Percentiles rank a stretch among this genome's conserved stretches.
Conservation (phyloP, 345 rosid species). For the Brassica juncea region DNA sequence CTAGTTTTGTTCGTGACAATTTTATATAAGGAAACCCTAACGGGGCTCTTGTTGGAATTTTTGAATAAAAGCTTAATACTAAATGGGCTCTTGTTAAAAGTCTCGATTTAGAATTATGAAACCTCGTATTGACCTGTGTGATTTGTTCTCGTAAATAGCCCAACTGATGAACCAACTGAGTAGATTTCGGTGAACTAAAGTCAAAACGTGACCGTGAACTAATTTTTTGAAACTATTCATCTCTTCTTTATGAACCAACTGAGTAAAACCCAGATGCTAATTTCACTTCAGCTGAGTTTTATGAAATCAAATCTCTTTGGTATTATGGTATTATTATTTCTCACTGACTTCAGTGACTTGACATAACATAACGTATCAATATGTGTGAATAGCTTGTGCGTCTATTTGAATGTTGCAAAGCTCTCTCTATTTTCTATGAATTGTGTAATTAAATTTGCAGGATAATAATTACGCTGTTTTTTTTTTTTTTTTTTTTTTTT, state of each 20-base stretch:
- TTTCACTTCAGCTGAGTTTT: not conserved
- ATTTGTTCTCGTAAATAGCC: not conserved
- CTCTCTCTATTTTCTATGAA: not conserved
- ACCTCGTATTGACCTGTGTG: not conserved
- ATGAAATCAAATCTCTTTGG: not conserved
- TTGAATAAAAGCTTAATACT: not conserved
- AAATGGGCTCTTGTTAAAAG: not conserved
- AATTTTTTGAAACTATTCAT: not conserved
- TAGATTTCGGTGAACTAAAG: not conserved
- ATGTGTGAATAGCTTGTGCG: not conserved
- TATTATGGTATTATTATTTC: not conserved
- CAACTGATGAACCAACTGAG: not conserved
- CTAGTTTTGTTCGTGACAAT: no score
- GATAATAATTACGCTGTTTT: no score
- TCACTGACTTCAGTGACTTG: not conserved
- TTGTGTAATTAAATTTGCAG: no score
- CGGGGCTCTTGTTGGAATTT: not conserved
- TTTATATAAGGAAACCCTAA: not conserved
- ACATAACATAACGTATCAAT: not conserved
- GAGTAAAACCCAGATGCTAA: not conserved
- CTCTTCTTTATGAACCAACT: not conserved
- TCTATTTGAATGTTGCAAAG: not conserved
- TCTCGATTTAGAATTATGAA: not conserved
- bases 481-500: no score
- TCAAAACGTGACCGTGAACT: not conserved